Conservation (phyloP, 495 filamentous ascomycete species). For the Aspergillus haitiensis region DNA sequence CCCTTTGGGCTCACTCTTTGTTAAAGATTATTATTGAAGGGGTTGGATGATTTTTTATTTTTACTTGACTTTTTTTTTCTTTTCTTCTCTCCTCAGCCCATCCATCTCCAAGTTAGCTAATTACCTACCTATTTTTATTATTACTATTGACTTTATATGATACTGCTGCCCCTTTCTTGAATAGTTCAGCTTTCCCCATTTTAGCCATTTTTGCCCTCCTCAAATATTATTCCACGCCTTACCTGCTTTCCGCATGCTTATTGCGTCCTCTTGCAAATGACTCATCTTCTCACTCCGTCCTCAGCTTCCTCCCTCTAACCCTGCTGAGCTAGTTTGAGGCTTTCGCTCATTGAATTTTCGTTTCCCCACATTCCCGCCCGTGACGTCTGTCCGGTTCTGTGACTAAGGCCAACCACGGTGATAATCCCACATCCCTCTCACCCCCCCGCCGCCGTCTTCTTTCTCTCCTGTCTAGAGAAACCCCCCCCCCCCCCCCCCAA, state of each 20-base stretch:
- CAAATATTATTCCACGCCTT: not conserved
- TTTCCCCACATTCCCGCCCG: constrained; percentile 9
- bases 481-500: constrained; percentile 5
- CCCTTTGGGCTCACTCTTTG: not conserved
- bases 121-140: not conserved
- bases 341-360: not conserved
- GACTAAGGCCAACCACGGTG: constrained; percentile 5
- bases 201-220: not conserved
- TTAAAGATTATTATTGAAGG: too few relatives aligned
- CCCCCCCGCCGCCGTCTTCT: constrained; percentile 10
- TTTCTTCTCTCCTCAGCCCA: not conserved
- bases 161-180: not conserved
- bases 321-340: not conserved
- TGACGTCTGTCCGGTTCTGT: constrained; percentile 7
- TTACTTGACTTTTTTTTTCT: not conserved
- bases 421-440: not conserved
- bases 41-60: too few relatives aligned
- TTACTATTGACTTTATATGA: not conserved
- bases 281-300: constrained; percentile 1
- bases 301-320: not conserved
- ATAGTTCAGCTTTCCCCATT: not conserved
- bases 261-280: not conserved
- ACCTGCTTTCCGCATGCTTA: constrained; percentile 6
- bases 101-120: not conserved
- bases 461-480: not conserved